A percentile compares a stretch with the other conserved stretches of the same genome.
phyloP scores from a whole-genome alignment of 371 early-diverging fungal species.

The Quaeritorhiza haematococci region DNA sequence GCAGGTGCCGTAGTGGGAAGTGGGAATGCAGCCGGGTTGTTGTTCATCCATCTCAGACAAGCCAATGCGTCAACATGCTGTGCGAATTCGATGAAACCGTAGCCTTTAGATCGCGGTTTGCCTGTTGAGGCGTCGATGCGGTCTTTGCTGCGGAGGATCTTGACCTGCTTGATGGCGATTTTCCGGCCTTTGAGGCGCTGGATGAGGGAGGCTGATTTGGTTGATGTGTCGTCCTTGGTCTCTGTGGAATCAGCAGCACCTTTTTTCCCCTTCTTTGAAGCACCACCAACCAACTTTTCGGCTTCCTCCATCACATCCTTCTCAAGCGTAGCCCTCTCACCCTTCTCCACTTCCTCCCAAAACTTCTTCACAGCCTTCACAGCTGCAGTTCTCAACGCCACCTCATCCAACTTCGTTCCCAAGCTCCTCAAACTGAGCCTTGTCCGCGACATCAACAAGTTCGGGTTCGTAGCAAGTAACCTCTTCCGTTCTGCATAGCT shows the following conservation, averaged over 20 bases:
- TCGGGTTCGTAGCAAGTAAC: conserved; percentile 73
- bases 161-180: conserved; percentile 48
- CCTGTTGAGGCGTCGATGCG: conserved; percentile 66
- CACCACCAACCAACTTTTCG: not conserved
- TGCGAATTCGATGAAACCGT: conserved; percentile 86
- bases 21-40: conserved; percentile 62
- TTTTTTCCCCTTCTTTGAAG: conserved; percentile 56
- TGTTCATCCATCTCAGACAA: conserved; percentile 85
- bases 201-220: conserved; percentile 12
- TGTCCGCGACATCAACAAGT: conserved; percentile 80
- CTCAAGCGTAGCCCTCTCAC: conserved; percentile 61
- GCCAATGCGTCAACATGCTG: conserved; percentile 87
- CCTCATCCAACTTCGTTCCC: conserved; percentile 68
- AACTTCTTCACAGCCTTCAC: conserved; percentile 63
- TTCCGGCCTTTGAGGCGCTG: too few species aligned
- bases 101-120: conserved; percentile 75
- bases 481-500: conserved; percentile 75
- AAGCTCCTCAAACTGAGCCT: conserved; percentile 84
- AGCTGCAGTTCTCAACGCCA: conserved; percentile 58
- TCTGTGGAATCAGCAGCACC: conserved; percentile 45
- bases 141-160: conserved; percentile 74
- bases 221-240: conserved; percentile 23
- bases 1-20: not conserved
- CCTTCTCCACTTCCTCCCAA: conserved; percentile 71
- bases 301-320: conserved; percentile 44